Evolutionary conservation across 805 yeast genomes (phyloP).

Genomic region (Jamesozyma lodderae): DNA sequence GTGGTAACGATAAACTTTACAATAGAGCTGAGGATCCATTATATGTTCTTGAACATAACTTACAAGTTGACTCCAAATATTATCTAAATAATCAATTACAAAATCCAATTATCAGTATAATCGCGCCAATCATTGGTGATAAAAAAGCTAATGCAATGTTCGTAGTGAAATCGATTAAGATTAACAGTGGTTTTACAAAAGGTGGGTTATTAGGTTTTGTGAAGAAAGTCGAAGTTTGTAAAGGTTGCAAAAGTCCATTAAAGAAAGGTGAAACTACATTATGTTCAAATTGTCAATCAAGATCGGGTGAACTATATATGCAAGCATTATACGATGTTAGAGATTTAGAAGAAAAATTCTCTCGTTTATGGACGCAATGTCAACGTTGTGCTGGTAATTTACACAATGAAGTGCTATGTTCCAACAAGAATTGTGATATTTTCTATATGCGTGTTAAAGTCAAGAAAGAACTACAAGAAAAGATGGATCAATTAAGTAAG

Average conservation of each 20-base stretch:
- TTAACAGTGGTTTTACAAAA: constrained; percentile 47
- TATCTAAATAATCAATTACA: constrained; percentile 87
- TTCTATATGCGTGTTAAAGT: constrained; percentile 82
- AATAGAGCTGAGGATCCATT: constrained; percentile 97
- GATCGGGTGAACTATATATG: constrained; percentile 73
- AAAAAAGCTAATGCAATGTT: constrained; percentile 68
- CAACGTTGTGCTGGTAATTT: constrained; percentile 95
- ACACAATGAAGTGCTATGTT: constrained; percentile 91
- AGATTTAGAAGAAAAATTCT: constrained; percentile 69
- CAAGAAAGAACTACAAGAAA: constrained; percentile 35
- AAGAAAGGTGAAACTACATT: constrained; percentile 58
- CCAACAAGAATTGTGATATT: constrained; percentile 94
- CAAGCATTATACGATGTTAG: constrained; percentile 73
- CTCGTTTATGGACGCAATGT: constrained; percentile 94
- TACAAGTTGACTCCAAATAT: constrained; percentile 91
- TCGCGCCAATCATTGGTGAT: constrained; percentile 91
- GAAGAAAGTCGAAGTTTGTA: constrained; percentile 79
- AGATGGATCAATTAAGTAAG: constrained; percentile 32
- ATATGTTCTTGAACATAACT: constrained; percentile 80
- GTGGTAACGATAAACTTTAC: constrained; percentile 74
- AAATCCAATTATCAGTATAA: constrained; percentile 86
- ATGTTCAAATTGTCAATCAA: constrained; percentile 67
- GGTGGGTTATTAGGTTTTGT: constrained; percentile 92
- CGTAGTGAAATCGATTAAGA: constrained; percentile 40
- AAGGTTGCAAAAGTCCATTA: constrained; percentile 78